These are phyloP conservation scores for Amanita jacksonii DNA, from an alignment of 768 basidiomycete genomes.

Conservation along the genomic window DNA sequence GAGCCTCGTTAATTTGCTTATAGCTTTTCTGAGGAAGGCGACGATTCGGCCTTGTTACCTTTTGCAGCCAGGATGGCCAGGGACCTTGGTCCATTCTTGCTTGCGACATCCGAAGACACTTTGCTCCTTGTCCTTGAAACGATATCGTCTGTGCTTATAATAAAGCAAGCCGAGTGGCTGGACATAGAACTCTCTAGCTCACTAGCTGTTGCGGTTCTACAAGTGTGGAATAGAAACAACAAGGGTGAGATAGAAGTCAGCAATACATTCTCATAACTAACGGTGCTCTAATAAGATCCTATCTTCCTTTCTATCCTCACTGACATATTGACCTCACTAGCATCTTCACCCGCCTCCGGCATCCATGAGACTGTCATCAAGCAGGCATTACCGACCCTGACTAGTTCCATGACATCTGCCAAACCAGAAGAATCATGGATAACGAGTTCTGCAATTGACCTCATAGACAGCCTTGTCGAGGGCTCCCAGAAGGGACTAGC, in stretches of 20 bases:
- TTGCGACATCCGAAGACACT: slow-evolving; percentile 77
- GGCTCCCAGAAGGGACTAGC: slow-evolving; percentile 66
- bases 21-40: slow-evolving; percentile 63
- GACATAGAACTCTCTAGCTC: slow-evolving; percentile 55
- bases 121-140: slow-evolving; percentile 84
- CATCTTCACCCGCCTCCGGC: slow-evolving; percentile 45
- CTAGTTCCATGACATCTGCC: slow-evolving; percentile 48
- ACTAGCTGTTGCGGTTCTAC: slow-evolving; percentile 57
- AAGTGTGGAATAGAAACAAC: slow-evolving; percentile 81
- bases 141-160: slow-evolving; percentile 66
- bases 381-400: slow-evolving; percentile 65
- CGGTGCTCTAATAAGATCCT: slow-evolving; percentile 45
- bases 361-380: slow-evolving; percentile 69
- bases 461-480: slow-evolving; percentile 61
- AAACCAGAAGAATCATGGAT: slow-evolving; percentile 63
- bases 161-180: slow-evolving; percentile 67
- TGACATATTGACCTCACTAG: slow-evolving; percentile 68
- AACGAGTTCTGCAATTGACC: slow-evolving; percentile 72
- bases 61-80: slow-evolving; percentile 69
- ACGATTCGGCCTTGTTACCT: slow-evolving; percentile 47
- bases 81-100: slow-evolving; percentile 76
- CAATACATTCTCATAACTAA: slow-evolving; percentile 4
- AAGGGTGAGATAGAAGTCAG: slow-evolving; percentile 42
- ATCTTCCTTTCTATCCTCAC: slow-evolving; percentile 79
- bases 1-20: slow-evolving; percentile 9